Base-by-base conservation (phyloP, 371 early-diverging fungal species). In the Coemansia sp. region DNA sequence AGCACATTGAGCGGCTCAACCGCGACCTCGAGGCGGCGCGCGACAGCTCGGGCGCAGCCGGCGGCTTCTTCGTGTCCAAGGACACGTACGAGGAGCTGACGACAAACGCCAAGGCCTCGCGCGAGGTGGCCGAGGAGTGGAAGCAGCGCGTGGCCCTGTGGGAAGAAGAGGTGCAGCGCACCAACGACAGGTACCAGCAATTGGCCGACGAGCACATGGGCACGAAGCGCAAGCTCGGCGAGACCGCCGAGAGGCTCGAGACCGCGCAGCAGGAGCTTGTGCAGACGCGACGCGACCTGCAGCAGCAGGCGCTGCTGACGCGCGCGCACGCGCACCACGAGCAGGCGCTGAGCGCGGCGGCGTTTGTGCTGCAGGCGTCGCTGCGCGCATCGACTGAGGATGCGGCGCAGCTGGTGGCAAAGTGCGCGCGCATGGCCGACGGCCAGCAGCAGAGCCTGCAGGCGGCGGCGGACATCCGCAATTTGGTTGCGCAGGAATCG, bases 1-100 rank as follows among this genome's bases (percentile, higher is more conserved):
- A 57, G 16, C 82, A 87, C 57, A 88, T 92, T 36, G 87, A 89
- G 52, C 73, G 83, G 43, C 80, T 92, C 5, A 83, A 85, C 60
- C 65, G 68, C 2, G 86, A 88, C 41, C 51, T 88, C 51, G 53
- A 73, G 20, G 78, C 83, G 1, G 62, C 85, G 5, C 77, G 83
- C 20, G 79, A 80, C 4, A 51, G 10, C 7, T 13, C 52, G 20
- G 52, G 52, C 7, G 11, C 52, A 9, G 74, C 68, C 36, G 66
- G 60, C 6, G 68, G 62, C 4, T 66, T 85, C 32, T 82, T 56
- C 20, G 41, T 82, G 6, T 40, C 82, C 0, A 35, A 39, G 32
- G 80, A 83, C 14, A 57, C 68, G 31, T 78, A 83, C 53, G 62
- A 62, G 11, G 64, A 76, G 57, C 51, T 85, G 31, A 55, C 57